These are phyloP conservation scores for Penicillium sp. DNA, from an alignment of 2,329 filamentous ascomycete genomes.

Conservation along the genomic window DNA sequence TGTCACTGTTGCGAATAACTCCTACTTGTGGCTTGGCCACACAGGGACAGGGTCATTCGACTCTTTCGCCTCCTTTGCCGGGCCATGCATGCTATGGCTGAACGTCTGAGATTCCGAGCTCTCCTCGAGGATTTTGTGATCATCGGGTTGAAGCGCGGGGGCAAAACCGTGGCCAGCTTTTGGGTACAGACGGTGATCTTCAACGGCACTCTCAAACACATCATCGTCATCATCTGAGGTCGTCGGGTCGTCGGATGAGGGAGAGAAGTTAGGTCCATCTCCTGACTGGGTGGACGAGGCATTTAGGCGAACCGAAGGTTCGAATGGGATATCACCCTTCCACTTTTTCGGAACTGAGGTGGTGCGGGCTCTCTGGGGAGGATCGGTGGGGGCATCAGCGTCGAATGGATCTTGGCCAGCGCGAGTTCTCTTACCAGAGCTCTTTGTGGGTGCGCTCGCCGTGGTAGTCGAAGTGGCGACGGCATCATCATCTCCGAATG, in stretches of 20 bases:
- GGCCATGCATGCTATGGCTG: slow-evolving; percentile 49
- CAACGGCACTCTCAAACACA: slow-evolving; percentile 49
- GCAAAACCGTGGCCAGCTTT: slow-evolving; percentile 64
- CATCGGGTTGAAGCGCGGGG: slow-evolving; percentile 59
- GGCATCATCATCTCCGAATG: neutral
- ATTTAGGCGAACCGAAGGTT: neutral
- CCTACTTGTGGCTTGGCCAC: neutral
- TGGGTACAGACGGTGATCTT: slow-evolving; percentile 64
- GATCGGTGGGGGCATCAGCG: neutral
- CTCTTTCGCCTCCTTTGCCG: slow-evolving; percentile 18
- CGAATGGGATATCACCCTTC: neutral
- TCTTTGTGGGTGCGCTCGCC: too few relatives aligned
- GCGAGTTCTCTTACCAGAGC: too few relatives aligned
- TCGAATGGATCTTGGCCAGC: neutral
- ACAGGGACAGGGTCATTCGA: neutral
- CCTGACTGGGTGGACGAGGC: neutral
- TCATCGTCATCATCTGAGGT: slow-evolving; percentile 37
- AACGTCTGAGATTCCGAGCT: slow-evolving; percentile 59
- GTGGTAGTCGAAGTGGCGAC: too few relatives aligned
- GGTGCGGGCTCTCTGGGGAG: too few relatives aligned
- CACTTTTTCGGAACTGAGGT: too few relatives aligned
- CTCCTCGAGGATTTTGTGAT: slow-evolving; percentile 65
- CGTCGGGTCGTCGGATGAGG: slow-evolving; percentile 30
- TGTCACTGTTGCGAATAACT: neutral
- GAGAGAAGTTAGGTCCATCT: too few relatives aligned